Base-by-base conservation (phyloP, 257 asterid genomes). In the Craterostigma plantagineum region DNA sequence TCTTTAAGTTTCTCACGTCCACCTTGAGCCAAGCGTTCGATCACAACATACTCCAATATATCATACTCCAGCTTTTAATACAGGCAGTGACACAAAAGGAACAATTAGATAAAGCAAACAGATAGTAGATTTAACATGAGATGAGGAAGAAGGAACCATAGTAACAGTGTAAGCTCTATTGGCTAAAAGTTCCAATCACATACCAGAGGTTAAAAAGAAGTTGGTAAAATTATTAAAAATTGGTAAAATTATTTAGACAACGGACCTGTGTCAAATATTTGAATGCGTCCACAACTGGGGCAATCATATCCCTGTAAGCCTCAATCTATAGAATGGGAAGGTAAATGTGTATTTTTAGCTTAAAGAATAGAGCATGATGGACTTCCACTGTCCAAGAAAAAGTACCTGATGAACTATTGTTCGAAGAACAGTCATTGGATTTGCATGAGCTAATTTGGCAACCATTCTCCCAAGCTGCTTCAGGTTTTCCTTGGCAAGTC, bases 391-490 rank as follows among this genome's bases (percentile, higher is more conserved):
- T 13, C 46, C 11, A 14, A 48, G 48, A 14, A 45, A 38, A 18
- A 41, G 34, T 47, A 79, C 99, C 95, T 90, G 99, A 53, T 90
- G 84, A 67, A 90, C 84, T 54, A 90, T 90, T 30, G 99, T 90
- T 34, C 99, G 85, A 56, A 90, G 90, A 51, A 90, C 99, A 42
- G 95, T 90, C 99, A 90, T 66, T 42, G 99, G 99, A 75, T 90
- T 90, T 36, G 99, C 95, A 68, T 90, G 99, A 63, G 99, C 92
- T 57, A 90, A 64, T 64, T 90, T 90, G 40, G 99, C 99, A 67
- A 90, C 99, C 99, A 83, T 90, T 66, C 99, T 81, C 43, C 95
- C 99, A 41, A 90, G 95, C 74, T 90, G 99, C 76, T 90, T 90
- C 50, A 90, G 65, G 66, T 90, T 90, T 72, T 90, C 95, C 71